Base-by-base conservation (phyloP, 352 stramenopile genomes). In the Phytophthora cryptogea region DNA sequence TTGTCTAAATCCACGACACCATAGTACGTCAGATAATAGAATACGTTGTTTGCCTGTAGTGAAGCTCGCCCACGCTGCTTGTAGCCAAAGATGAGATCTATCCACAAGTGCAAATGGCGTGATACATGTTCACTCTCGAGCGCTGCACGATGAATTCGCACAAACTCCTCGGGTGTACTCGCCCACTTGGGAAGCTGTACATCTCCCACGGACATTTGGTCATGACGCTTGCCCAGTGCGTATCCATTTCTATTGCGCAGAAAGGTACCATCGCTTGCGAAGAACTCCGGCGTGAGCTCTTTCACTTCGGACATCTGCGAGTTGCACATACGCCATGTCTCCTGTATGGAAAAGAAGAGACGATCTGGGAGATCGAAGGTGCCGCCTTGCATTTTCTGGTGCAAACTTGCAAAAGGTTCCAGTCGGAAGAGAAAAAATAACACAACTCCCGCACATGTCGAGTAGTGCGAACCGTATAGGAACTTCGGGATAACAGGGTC, bases 11-110 rank as follows among this genome's bases (percentile, higher is more conserved):
- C 97, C 20, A 99, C 96, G 55, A 98, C 80, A 11, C 86, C 89
- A 52, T 96, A 94, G 64, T 97, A 97, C 36, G 89, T 94, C 32
- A 97, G 59, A 46, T 97, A 95, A 63, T 96, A 95, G 61, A 99
- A 99, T 4, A 99, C 77, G 65, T 99, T 99, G 61, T 98, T 88
- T 0, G 93, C 94, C 37, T 96, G 78, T n/a, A 97, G 68, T 4
- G 97, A 96, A 28, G 88, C 92, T 63, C 93, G 80, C 17, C 97
- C 96, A 14, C 90, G 80, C 72, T 99, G 98, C 62, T 99, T 99
- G 75, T 86, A 99, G 8, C 98, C 98, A 75, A 99, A 99, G 17
- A 99, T 97, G 8, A 99, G 85, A 76, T 99, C 98, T 26, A 99
- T 89, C 98, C 98, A 99, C 58, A 91, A 76, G 71, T 99, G 96